A percentile compares a stretch with the other conserved stretches of the same genome.
Conservation (phyloP, 768 basidiomycete genomes). For the Mycena belliarum region DNA sequence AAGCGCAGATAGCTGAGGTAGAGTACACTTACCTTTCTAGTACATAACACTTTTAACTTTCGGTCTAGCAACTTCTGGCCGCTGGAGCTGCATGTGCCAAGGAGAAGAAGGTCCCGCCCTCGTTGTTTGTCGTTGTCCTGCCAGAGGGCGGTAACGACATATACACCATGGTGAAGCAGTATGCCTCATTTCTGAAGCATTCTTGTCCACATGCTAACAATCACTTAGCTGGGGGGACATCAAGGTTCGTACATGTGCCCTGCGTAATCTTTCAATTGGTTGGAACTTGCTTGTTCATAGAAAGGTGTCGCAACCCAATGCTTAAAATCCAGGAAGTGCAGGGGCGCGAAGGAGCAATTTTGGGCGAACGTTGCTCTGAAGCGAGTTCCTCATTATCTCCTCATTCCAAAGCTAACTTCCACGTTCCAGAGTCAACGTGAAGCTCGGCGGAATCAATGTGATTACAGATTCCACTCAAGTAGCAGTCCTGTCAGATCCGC, state of each 20-base stretch:
- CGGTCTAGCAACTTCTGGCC: constrained; percentile 45
- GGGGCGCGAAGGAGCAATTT: constrained; percentile 69
- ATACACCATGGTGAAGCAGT: constrained; percentile 81
- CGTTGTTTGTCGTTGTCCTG: constrained; percentile 63
- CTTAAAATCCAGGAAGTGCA: constrained; percentile 65
- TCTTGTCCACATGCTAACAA: no score
- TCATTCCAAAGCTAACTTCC: constrained; percentile 1
- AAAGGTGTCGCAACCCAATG: constrained; percentile 81
- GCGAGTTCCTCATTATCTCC: constrained; percentile 41
- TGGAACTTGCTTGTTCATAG: constrained; percentile 30
- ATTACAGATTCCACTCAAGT: constrained; percentile 70
- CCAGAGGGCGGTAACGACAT: constrained; percentile 76
- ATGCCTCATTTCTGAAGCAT: constrained; percentile 22
- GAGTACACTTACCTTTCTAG: constrained; percentile 9
- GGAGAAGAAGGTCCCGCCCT: constrained; percentile 39
- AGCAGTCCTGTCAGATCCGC: constrained; percentile 62
- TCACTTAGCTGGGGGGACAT: constrained; percentile 83
- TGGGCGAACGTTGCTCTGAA: constrained; percentile 81
- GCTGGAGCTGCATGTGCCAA: constrained; percentile 48
- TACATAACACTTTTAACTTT: no score
- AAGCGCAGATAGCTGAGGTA: constrained; percentile 53
- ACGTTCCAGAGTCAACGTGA: constrained; percentile 69
- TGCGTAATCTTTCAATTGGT: constrained; percentile 15
- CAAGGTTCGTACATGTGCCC: constrained; percentile 35
- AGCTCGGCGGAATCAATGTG: constrained; percentile 80